Percentiles rank a stretch among this genome's conserved stretches.
phyloP scores from a whole-genome alignment of 2,329 filamentous ascomycete genomes.

The Phialophora macrospora region DNA sequence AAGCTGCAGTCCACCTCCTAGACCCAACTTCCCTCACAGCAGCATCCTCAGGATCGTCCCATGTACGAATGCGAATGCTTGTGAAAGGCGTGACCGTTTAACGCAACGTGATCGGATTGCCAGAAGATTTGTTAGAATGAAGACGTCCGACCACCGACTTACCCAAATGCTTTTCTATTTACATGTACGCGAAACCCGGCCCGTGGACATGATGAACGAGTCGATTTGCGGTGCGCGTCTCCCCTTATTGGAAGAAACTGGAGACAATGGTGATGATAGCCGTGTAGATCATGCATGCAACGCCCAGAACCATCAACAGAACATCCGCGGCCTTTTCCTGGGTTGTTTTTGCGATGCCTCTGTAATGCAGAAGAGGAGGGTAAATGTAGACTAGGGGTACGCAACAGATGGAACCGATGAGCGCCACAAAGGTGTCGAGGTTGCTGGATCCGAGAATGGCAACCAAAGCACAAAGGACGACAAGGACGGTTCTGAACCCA shows the following conservation, averaged over 20 bases:
- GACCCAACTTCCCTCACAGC: not conserved
- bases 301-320: conserved; percentile 65
- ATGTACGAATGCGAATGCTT: not conserved
- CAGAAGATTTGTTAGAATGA: not conserved
- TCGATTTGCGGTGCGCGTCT: not conserved
- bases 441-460: conserved; percentile 69
- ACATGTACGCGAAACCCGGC: not conserved
- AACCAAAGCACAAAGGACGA: conserved; percentile 64
- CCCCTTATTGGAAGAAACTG: conserved; percentile 28
- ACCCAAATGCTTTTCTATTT: not conserved
- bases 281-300: conserved; percentile 73
- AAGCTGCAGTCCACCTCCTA: not conserved
- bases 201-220: not conserved
- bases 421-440: conserved; percentile 73
- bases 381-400: conserved; percentile 79
- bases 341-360: conserved; percentile 64
- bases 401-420: conserved; percentile 75
- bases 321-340: conserved; percentile 65
- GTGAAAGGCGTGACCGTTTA: too few species aligned
- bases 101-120: not conserved
- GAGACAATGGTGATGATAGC: conserved; percentile 63
- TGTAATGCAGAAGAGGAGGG: conserved; percentile 72
- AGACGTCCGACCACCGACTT: not conserved
- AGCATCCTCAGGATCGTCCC: not conserved
- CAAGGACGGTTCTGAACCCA: conserved; percentile 62